Evolutionary conservation across 768 basidiomycete species (phyloP), one percentile per base, ranked within the genome.

Genomic region (Leccinum olivaceopallidum): DNA sequence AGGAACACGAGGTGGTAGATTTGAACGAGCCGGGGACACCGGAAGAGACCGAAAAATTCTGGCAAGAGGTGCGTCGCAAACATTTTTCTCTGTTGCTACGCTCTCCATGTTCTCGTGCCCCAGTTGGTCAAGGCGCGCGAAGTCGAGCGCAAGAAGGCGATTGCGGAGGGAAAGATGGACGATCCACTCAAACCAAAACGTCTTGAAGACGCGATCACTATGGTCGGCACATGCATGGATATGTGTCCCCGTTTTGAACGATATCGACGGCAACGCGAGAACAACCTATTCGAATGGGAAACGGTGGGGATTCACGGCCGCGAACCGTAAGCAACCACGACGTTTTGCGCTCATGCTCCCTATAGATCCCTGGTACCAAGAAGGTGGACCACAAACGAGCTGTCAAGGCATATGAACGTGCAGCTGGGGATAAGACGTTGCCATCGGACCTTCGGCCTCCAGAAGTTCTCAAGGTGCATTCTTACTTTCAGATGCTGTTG

Each of bases 211-310:
- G 95, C 95, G 18, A 94, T 95, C 58, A 89, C 88, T n/a, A 88
- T 98, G 71, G 85, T 92, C 14, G 95, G 95, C 24, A 95, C 94
- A 1, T 98, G 96, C 69, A 76, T 81, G 77, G 89, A 92, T 61
- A 97, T 98, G 94, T 98, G 95, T 71, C 95, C 95, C 3, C 85
- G 90, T 47, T 97, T 93, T 69, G 96, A 98, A 74, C 83, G 92
- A 28, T 95, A 96, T 72, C 83, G 94, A 64, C 83, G 96, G 39
- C 94, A 98, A 72, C 83, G 88, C 62, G 92, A 95, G 71, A 91
- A 92, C 71, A 92, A 94, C 65, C 80, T 98, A 1, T 89, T 90
- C 62, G 84, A 87, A 66, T 90, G 88, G 84, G 95, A 97, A 78
- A 85, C 82, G 63, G 92, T 95, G 76, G 63, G 90, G 9, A 42